Percentiles rank a stretch among this genome's conserved stretches.
phyloP scores from a whole-genome alignment of 2,329 filamentous ascomycete genomes.

The Chaetothyriales sp. region DNA sequence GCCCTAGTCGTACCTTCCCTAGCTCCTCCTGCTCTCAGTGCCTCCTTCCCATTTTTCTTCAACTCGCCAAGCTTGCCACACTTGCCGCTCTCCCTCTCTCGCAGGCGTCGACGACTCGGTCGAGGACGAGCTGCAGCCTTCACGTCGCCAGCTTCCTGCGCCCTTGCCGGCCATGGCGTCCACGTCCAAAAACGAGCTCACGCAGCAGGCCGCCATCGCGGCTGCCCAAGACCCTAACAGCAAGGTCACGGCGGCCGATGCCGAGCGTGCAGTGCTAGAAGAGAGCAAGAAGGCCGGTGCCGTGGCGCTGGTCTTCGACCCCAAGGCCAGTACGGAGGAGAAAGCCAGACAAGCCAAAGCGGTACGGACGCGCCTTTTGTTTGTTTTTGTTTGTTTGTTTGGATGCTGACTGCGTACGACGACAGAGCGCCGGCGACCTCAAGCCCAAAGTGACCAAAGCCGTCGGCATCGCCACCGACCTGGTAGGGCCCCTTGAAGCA shows the following conservation, averaged over 20 bases:
- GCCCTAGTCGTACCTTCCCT: not conserved
- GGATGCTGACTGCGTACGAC: slow-evolving; percentile 2
- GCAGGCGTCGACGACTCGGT: not conserved
- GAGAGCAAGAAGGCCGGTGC: slow-evolving; percentile 69
- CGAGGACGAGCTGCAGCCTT: not conserved
- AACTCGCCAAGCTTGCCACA: not conserved
- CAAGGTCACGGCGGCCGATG: slow-evolving; percentile 53
- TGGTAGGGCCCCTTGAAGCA: slow-evolving; percentile 30
- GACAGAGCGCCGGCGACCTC: slow-evolving; percentile 37
- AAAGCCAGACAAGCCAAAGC: slow-evolving; percentile 68
- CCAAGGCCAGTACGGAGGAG: slow-evolving; percentile 66
- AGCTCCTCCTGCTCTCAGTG: not conserved
- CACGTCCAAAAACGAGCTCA: slow-evolving; percentile 46
- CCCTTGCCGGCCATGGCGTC: slow-evolving; percentile 8
- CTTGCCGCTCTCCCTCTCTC: not conserved
- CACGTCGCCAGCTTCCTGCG: slow-evolving; percentile 1
- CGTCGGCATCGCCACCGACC: slow-evolving; percentile 56
- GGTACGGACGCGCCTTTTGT: slow-evolving; percentile 32
- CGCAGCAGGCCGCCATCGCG: slow-evolving; percentile 66
- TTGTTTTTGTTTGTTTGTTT: not conserved
- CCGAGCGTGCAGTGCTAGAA: slow-evolving; percentile 59
- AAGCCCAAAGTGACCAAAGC: slow-evolving; percentile 21
- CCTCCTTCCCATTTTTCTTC: not conserved
- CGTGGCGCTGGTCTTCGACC: slow-evolving; percentile 72
- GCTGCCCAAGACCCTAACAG: slow-evolving; percentile 60